A percentile compares a stretch with the other conserved stretches of the same genome.
Evolutionary conservation across 768 basidiomycete genomes (phyloP).

Genomic region (Amanita pallidorosea): DNA sequence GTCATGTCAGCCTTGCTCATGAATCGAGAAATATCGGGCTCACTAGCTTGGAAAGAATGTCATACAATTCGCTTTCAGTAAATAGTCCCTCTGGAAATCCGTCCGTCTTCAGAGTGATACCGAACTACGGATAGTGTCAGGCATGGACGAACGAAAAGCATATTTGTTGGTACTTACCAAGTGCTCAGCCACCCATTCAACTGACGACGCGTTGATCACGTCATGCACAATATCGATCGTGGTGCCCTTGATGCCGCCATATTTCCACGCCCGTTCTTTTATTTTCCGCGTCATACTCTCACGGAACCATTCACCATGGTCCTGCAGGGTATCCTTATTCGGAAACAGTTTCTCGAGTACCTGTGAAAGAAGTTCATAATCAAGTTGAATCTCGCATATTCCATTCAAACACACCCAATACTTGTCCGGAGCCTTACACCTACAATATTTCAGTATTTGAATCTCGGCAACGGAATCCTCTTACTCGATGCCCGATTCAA

Average conservation of each 20-base stretch:
- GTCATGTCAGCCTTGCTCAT: neutral
- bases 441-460: neutral
- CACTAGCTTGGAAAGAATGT: slow-evolving; percentile 28
- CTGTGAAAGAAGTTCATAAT: slow-evolving; percentile 2
- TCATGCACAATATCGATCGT: slow-evolving; percentile 38
- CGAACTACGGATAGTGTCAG: slow-evolving; percentile 18
- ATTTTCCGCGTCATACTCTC: slow-evolving; percentile 18
- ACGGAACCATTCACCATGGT: slow-evolving; percentile 20
- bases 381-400: neutral
- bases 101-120: slow-evolving; percentile 35
- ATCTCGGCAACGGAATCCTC: slow-evolving; percentile 2
- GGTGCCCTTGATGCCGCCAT: slow-evolving; percentile 20
- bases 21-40: slow-evolving; percentile 3
- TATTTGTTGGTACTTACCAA: neutral
- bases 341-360: slow-evolving; percentile 26
- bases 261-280: slow-evolving; percentile 21
- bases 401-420: slow-evolving; percentile 21
- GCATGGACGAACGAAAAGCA: neutral
- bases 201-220: slow-evolving; percentile 32
- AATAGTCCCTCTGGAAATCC: slow-evolving; percentile 30
- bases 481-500: slow-evolving; percentile 23
- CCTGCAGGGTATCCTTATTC: slow-evolving; percentile 16
- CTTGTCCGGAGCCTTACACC: slow-evolving; percentile 9
- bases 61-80: slow-evolving; percentile 37
- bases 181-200: slow-evolving; percentile 14